A percentile compares a stretch with the other conserved stretches of the same genome.
Evolutionary conservation across 2,329 filamentous ascomycete species (phyloP).

Genomic region (Fusarium liriodendri): DNA sequence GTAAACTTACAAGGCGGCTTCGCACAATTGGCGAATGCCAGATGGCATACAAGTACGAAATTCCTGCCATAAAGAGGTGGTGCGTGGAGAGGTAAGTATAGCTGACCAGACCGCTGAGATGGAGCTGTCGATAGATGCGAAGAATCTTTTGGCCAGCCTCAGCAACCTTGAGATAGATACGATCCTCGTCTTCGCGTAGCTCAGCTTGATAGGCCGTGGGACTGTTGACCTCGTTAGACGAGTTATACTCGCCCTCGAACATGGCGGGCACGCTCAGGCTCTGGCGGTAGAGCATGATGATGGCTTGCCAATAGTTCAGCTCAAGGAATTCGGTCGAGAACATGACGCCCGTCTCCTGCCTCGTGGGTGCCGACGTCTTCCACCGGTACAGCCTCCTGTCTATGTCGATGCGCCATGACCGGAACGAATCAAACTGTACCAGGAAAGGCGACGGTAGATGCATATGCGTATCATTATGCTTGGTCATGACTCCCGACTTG

Average conservation of each 20-base stretch:
- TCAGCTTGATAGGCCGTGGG: conserved; percentile 72
- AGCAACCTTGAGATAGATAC: conserved; percentile 93
- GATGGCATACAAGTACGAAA: conserved; percentile 96
- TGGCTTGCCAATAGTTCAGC: conserved; percentile 96
- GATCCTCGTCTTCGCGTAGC: conserved; percentile 83
- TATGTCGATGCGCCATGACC: conserved; percentile 89
- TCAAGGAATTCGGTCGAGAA: conserved; percentile 93
- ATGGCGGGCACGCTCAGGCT: conserved; percentile 87
- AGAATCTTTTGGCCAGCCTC: conserved; percentile 94
- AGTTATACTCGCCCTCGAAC: conserved; percentile 82
- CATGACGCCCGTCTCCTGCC: conserved; percentile 83
- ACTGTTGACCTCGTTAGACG: conserved; percentile 72
- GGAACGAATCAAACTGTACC: conserved; percentile 84
- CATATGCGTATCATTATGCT: conserved; percentile 80
- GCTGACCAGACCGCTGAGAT: conserved; percentile 89
- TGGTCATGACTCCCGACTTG: conserved; percentile 72
- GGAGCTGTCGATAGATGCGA: conserved; percentile 89
- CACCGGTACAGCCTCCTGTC: conserved; percentile 86
- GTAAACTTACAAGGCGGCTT: conserved; percentile 78
- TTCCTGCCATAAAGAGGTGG: conserved; percentile 96
- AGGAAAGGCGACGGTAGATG: conserved; percentile 87
- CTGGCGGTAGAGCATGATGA: conserved; percentile 95
- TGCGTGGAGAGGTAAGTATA: conserved; percentile 97
- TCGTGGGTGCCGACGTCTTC: conserved; percentile 84
- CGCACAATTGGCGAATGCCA: conserved; percentile 95